These are phyloP conservation scores for Auriculariales sp. DNA, from an alignment of 768 basidiomycete species.

Conservation along the genomic window DNA sequence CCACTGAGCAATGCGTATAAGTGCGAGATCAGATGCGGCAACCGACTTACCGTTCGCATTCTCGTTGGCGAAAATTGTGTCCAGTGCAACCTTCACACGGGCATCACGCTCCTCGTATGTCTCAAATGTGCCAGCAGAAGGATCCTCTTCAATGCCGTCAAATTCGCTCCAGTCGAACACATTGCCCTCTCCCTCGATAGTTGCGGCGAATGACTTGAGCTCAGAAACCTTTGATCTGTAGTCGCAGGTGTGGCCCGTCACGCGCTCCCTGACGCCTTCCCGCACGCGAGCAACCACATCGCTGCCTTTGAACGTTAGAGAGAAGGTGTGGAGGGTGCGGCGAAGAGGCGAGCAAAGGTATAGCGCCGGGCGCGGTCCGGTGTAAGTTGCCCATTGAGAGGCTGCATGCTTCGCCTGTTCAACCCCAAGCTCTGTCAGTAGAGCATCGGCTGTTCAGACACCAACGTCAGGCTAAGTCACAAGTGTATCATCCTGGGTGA, in stretches of 20 bases:
- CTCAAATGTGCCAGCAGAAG: background rate
- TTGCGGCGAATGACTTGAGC: background rate
- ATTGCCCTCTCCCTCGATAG: no score
- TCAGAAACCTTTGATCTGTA: background rate
- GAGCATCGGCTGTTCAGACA: background rate
- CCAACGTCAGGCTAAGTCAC: background rate
- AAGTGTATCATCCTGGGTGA: background rate
- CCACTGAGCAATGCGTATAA: background rate
- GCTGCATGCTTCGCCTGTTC: background rate
- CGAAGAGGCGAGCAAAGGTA: background rate
- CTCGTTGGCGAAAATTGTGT: background rate
- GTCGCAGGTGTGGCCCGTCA: background rate
- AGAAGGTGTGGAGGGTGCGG: background rate
- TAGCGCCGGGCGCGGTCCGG: background rate
- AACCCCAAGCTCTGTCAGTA: background rate
- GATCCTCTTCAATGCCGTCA: background rate
- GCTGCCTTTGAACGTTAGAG: background rate
- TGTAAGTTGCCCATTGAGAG: background rate
- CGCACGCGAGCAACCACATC: background rate
- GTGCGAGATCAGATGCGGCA: background rate
- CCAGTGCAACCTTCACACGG: background rate
- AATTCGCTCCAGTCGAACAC: background rate
- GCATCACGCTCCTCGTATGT: background rate
- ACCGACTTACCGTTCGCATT: background rate
- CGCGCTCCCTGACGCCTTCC: background rate